Conservation (phyloP, 2,329 filamentous ascomycete genomes). For the Fusarium vanettenii region DNA sequence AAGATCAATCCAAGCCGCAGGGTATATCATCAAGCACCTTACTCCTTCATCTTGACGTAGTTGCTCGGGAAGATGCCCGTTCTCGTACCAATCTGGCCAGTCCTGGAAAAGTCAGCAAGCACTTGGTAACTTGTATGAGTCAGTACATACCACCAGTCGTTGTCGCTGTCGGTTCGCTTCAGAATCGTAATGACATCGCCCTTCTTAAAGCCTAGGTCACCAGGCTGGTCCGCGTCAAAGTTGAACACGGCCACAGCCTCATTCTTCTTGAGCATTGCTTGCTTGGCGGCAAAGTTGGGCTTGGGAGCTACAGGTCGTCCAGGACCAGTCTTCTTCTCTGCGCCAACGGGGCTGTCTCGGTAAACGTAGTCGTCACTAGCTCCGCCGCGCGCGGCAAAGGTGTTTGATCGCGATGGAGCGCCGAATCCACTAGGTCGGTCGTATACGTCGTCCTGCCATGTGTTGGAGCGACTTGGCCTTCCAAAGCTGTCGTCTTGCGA, state of each 20-base stretch:
- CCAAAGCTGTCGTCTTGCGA: constrained; percentile 63
- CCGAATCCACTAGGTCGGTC: constrained; percentile 64
- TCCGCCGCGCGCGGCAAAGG: constrained; percentile 56
- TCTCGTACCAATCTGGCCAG: constrained; percentile 84
- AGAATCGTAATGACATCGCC: constrained; percentile 94
- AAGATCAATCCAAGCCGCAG: constrained; percentile 24
- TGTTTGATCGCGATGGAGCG: constrained; percentile 62
- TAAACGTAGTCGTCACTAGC: constrained; percentile 65
- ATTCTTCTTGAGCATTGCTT: constrained; percentile 72
- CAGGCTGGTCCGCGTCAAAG: constrained; percentile 93
- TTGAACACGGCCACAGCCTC: constrained; percentile 93
- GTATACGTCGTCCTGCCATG: constrained; percentile 82
- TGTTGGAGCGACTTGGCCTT: constrained; percentile 71
- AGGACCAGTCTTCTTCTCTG: constrained; percentile 67
- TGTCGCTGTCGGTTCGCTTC: constrained; percentile 92
- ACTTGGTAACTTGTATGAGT: too few species aligned
- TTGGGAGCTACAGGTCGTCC: constrained; percentile 88
- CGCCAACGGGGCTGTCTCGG: constrained; percentile 56
- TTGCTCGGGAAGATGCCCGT: constrained; percentile 95
- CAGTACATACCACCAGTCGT: constrained; percentile 87
- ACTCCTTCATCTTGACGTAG: constrained; percentile 75
- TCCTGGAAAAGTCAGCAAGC: constrained; percentile 70
- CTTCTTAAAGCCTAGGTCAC: constrained; percentile 96
- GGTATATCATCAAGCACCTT: constrained; percentile 38
- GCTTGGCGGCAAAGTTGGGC: constrained; percentile 76